These are phyloP conservation scores for Dictyostelium purpureum DNA, from an alignment of 78 protist species.

Conservation along the genomic window DNA sequence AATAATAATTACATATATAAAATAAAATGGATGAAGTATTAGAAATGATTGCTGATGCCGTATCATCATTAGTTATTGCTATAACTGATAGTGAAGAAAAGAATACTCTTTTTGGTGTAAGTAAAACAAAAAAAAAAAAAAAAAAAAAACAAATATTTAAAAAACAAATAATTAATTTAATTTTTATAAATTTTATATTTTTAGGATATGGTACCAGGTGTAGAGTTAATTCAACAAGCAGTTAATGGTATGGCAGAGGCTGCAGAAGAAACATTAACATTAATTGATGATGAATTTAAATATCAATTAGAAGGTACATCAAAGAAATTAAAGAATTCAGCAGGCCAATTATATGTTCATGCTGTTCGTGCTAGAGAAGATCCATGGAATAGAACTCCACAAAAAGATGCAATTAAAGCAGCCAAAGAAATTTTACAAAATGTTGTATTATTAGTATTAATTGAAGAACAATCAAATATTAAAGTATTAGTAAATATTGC, in stretches of 20 bases:
- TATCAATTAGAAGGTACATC: conserved; percentile 24
- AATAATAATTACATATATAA: neutral
- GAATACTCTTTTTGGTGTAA: conserved; percentile 70
- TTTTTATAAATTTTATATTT: neutral
- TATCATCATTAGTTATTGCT: conserved; percentile 70
- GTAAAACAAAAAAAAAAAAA: neutral
- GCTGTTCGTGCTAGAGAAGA: conserved; percentile 61
- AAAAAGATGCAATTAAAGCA: conserved; percentile 73
- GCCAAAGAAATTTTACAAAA: conserved; percentile 58
- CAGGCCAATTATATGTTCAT: conserved; percentile 49
- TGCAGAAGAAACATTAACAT: conserved; percentile 42
- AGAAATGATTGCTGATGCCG: conserved; percentile 77
- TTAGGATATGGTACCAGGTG: conserved; percentile 81
- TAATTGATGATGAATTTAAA: conserved; percentile 71
- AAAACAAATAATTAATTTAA: neutral
- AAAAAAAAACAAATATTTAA: neutral
- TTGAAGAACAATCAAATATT: conserved; percentile 74
- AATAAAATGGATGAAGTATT: conserved; percentile 80
- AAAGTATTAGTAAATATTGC: conserved; percentile 69
- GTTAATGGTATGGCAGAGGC: conserved; percentile 75
- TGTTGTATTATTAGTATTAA: conserved; percentile 59
- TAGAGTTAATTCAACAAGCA: conserved; percentile 72
- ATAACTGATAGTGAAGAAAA: conserved; percentile 74
- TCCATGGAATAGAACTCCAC: conserved; percentile 78
- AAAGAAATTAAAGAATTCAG: conserved; percentile 15